Evolutionary conservation across 2,329 filamentous ascomycete species (phyloP).

Genomic region (Colletotrichum sp.): DNA sequence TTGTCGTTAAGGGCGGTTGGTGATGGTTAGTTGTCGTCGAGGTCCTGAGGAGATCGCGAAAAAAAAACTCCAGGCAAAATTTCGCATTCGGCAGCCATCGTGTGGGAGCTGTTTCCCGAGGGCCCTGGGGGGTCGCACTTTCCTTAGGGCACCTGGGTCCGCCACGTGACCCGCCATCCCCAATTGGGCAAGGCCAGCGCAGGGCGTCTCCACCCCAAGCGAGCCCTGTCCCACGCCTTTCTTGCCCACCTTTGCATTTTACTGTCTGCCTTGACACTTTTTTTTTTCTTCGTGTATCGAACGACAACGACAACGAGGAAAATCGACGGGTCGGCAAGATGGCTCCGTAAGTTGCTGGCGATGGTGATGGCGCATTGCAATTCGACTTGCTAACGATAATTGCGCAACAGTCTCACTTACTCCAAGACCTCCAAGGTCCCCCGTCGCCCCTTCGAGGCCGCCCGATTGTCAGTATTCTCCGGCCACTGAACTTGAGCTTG

Average conservation of each 20-base stretch:
- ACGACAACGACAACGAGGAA: constrained; percentile 22
- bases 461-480: constrained; percentile 96
- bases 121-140: not conserved
- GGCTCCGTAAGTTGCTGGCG: constrained; percentile 42
- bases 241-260: not conserved
- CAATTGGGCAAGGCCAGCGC: not conserved
- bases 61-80: not conserved
- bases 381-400: constrained; percentile 20
- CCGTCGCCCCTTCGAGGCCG: constrained; percentile 97
- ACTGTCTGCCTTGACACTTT: constrained; percentile 1
- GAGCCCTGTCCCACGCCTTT: not conserved
- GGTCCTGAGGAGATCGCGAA: not conserved
- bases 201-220: not conserved
- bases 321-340: constrained; percentile 39
- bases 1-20: constrained; percentile 22
- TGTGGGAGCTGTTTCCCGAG: not conserved
- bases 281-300: constrained; percentile 4
- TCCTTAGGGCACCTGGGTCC: not conserved
- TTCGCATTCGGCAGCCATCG: not conserved
- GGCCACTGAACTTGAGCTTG: constrained; percentile 99
- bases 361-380: not conserved
- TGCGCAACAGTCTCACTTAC: constrained; percentile 66
- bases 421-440: constrained; percentile 99
- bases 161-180: not conserved
- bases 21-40: constrained; percentile 3